phyloP scores from a whole-genome alignment of 257 asterid species.

The Echites panduratus region DNA sequence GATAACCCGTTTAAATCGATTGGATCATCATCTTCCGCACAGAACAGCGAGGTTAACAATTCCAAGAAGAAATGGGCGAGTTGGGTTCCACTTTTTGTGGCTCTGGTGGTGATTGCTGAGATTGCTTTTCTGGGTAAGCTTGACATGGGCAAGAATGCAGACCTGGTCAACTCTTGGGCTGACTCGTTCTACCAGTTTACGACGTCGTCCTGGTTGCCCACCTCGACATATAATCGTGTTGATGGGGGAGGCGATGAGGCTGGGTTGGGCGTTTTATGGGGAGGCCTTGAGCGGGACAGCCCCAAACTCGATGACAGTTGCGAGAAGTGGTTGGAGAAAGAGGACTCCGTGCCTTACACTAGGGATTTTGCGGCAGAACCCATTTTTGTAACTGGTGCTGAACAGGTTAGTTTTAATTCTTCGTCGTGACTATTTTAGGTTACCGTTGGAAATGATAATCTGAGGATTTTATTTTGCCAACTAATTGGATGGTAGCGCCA shows the following conservation, averaged over 20 bases:
- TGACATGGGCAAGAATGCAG: slow-evolving; percentile 71
- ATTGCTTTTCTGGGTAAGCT: slow-evolving; percentile 73
- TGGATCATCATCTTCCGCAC: slow-evolving; percentile 21
- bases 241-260: slow-evolving; percentile 10
- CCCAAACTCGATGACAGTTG: slow-evolving; percentile 34
- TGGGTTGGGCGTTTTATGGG: slow-evolving; percentile 17
- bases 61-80: slow-evolving; percentile 61
- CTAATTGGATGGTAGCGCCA: not conserved
- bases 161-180: slow-evolving; percentile 83
- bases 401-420: slow-evolving; percentile 39
- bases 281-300: slow-evolving; percentile 9
- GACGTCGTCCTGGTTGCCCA: slow-evolving; percentile 16
- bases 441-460: not conserved
- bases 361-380: slow-evolving; percentile 73
- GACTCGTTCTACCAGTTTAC: slow-evolving; percentile 81
- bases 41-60: not conserved
- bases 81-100: slow-evolving; percentile 57
- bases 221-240: not conserved
- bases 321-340: slow-evolving; percentile 76
- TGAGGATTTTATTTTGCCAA: not conserved
- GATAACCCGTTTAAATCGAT: slow-evolving; percentile 22
- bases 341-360: slow-evolving; percentile 53
- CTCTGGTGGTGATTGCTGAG: slow-evolving; percentile 71
- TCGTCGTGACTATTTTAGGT: not conserved
- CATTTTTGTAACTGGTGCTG: slow-evolving; percentile 48